These are phyloP conservation scores for Penicillium herquei DNA, from an alignment of 495 filamentous ascomycete genomes.

Conservation along the genomic window DNA sequence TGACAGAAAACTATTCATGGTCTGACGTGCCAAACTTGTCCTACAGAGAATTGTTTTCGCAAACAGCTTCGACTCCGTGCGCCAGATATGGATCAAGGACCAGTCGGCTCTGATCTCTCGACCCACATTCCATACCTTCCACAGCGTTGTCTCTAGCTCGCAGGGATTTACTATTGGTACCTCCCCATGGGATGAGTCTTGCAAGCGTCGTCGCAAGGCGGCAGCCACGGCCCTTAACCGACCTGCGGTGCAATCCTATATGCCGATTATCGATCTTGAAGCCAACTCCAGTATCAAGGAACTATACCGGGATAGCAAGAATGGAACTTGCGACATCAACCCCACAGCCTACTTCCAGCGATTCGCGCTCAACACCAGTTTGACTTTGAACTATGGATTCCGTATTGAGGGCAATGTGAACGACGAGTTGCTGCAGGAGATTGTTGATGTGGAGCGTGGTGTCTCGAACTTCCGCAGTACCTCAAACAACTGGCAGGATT, in stretches of 20 bases:
- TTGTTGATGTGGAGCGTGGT: constrained; percentile 60
- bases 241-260: constrained; percentile 64
- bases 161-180: constrained; percentile 75
- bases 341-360: constrained; percentile 65
- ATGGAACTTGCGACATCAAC: constrained; percentile 60
- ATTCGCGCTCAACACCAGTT: constrained; percentile 63
- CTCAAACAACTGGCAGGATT: constrained; percentile 70
- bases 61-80: constrained; percentile 66
- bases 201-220: constrained; percentile 67
- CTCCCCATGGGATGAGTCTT: constrained; percentile 71
- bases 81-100: constrained; percentile 69
- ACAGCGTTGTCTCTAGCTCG: constrained; percentile 65
- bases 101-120: constrained; percentile 69
- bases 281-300: constrained; percentile 63
- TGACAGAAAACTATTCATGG: not conserved
- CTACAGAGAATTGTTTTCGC: constrained; percentile 64
- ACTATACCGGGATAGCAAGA: constrained; percentile 53
- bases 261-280: constrained; percentile 72
- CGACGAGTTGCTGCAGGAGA: constrained; percentile 58
- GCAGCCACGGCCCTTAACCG: constrained; percentile 69
- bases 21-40: not conserved
- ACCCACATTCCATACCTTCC: constrained; percentile 70
- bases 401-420: constrained; percentile 59
- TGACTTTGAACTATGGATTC: constrained; percentile 67
- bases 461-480: constrained; percentile 65